Percentiles rank a stretch among this genome's conserved stretches.
phyloP scores from a whole-genome alignment of 1,284 basidiomycete genomes.

The Lentinula novae-zelandiae region DNA sequence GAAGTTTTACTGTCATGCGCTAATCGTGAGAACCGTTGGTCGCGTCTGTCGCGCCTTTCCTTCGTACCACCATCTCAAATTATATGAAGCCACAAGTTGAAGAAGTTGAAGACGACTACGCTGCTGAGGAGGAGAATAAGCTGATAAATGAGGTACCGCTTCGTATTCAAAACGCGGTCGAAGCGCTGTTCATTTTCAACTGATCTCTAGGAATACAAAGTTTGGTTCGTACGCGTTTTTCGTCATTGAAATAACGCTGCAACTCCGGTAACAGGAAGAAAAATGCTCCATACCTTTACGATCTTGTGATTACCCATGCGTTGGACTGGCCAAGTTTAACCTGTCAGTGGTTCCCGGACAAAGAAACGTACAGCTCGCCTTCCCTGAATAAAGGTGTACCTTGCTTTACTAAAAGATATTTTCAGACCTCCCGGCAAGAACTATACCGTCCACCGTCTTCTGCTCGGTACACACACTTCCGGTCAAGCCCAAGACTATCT shows the following conservation, averaged over 20 bases:
- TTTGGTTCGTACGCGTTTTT: slow-evolving; percentile 47
- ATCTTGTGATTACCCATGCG: slow-evolving; percentile 96
- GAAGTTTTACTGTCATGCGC: not conserved
- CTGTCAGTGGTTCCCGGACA: slow-evolving; percentile 99
- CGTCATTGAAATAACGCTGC: not conserved
- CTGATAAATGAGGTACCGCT: slow-evolving; percentile 82
- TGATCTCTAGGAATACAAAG: slow-evolving; percentile 71
- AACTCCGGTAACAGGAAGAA: slow-evolving; percentile 73
- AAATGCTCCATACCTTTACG: slow-evolving; percentile 96
- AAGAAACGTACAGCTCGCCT: slow-evolving; percentile 62
- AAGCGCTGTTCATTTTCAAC: slow-evolving; percentile 12
- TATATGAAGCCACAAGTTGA: slow-evolving; percentile 65
- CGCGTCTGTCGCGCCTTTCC: not conserved
- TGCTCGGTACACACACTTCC: slow-evolving; percentile 97
- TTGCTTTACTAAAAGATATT: not conserved
- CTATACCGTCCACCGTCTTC: slow-evolving; percentile 89
- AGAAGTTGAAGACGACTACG: slow-evolving; percentile 78
- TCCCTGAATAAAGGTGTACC: not conserved
- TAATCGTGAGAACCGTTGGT: slow-evolving; percentile 12
- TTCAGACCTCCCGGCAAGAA: slow-evolving; percentile 81
- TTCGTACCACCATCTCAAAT: not conserved
- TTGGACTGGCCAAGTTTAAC: slow-evolving; percentile 98
- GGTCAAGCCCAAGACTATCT: slow-evolving; percentile 94
- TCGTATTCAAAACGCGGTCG: not conserved
- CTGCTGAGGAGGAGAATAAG: slow-evolving; percentile 85